phyloP scores from a whole-genome alignment of 148 eudicot species.

The Nepenthes mirabilis region DNA sequence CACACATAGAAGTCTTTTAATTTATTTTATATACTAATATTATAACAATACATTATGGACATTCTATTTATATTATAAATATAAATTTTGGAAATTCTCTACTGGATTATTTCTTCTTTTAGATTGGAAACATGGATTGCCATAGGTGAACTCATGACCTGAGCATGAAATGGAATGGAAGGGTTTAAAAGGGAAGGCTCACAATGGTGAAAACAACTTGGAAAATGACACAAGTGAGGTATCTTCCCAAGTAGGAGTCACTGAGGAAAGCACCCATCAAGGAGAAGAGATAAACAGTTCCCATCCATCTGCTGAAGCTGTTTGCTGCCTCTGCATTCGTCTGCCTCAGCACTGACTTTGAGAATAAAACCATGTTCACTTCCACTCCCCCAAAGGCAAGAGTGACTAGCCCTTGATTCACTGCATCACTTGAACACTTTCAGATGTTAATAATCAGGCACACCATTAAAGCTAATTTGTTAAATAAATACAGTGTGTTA shows the following conservation, averaged over 20 bases:
- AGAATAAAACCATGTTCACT: conserved; percentile 45
- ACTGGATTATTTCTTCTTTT: too few species aligned
- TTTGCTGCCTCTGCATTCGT: conserved; percentile 52
- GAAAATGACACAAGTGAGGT: conserved; percentile 38
- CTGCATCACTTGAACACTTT: conserved; percentile 5
- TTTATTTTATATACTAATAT: too few species aligned
- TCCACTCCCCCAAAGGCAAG: conserved; percentile 47
- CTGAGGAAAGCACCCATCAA: conserved; percentile 42
- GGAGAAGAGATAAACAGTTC: conserved; percentile 42
- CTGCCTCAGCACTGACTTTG: conserved; percentile 34
- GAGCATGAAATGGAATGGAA: background rate
- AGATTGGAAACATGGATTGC: too few species aligned
- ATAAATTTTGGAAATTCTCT: too few species aligned
- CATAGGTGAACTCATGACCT: too few species aligned
- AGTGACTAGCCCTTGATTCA: conserved; percentile 39
- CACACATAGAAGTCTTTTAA: too few species aligned
- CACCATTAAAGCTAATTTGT: background rate
- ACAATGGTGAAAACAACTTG: conserved; percentile 38
- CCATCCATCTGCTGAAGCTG: conserved; percentile 46
- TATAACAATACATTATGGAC: too few species aligned
- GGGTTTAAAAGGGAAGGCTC: conserved; percentile 7
- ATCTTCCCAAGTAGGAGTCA: conserved; percentile 49
- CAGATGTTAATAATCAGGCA: background rate
- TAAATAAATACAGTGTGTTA: too few species aligned
- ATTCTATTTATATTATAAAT: too few species aligned